Evolutionary conservation across 805 yeast species (phyloP).

Genomic region (Candida incommunis): DNA sequence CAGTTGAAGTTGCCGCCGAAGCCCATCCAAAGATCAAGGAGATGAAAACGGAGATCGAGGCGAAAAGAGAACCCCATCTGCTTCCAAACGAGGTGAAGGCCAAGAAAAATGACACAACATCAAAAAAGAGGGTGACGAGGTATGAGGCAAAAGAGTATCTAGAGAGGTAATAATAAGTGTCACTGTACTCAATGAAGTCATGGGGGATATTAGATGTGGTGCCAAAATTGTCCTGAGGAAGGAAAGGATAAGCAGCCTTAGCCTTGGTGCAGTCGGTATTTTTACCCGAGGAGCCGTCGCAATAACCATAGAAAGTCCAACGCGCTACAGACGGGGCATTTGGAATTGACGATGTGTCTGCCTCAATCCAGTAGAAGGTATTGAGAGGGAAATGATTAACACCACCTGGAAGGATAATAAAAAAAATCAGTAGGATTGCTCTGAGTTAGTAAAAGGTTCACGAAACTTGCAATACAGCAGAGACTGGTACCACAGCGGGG

Average conservation of each 20-base stretch:
- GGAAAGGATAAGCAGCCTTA: constrained; percentile 70
- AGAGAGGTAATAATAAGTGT: constrained; percentile 48
- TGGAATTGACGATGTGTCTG: constrained; percentile 45
- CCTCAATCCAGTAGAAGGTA: constrained; percentile 67
- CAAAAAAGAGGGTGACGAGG: constrained; percentile 41
- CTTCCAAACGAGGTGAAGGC: constrained; percentile 13
- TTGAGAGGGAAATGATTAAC: constrained; percentile 39
- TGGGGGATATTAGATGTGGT: constrained; percentile 39
- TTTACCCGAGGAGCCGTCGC: constrained; percentile 33
- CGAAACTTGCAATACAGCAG: no score
- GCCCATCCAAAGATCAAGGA: constrained; percentile 24
- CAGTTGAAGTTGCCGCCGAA: constrained; percentile 61
- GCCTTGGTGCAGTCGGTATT: constrained; percentile 38
- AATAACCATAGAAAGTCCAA: constrained; percentile 72
- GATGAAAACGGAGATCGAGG: constrained; percentile 13
- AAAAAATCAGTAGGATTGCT: constrained; percentile 40
- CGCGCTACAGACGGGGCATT: constrained; percentile 35
- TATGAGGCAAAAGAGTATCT: constrained; percentile 57
- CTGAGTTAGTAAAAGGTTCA: constrained; percentile 17
- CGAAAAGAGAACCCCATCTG: constrained; percentile 15
- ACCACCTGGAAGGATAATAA: constrained; percentile 55
- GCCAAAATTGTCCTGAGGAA: constrained; percentile 64
- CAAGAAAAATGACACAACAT: constrained; percentile 32
- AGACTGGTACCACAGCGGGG: no score
- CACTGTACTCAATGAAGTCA: constrained; percentile 32